phyloP scores from a whole-genome alignment of 352 stramenopile genomes.

The Elongisporangium prolatum region DNA sequence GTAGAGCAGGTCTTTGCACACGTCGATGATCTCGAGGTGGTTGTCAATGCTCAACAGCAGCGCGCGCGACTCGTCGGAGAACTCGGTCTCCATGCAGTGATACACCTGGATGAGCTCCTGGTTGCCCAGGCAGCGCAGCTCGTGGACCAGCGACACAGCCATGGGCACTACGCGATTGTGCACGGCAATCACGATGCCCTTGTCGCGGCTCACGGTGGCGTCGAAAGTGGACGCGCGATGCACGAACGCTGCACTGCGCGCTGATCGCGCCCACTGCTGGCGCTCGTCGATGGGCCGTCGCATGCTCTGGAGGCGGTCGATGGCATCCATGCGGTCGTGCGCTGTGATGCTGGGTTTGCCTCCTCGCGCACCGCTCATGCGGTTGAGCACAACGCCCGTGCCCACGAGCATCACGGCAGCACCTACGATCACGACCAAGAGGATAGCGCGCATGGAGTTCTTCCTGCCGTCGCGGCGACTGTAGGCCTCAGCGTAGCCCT shows the following conservation, averaged over 20 bases:
- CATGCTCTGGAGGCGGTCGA: neutral
- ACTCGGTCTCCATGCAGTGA: conserved; percentile 23
- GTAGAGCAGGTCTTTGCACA: conserved; percentile 22
- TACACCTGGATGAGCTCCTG: conserved; percentile 34
- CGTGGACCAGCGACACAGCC: conserved; percentile 30
- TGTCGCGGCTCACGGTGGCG: conserved; percentile 12
- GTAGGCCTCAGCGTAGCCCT: neutral
- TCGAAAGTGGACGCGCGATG: conserved; percentile 18
- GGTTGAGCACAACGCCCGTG: neutral
- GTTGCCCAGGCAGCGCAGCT: conserved; percentile 30
- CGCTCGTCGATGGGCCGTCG: neutral
- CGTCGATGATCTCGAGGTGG: conserved; percentile 31
- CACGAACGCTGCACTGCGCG: neutral
- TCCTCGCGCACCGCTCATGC: neutral
- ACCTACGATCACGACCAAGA: conserved; percentile 1
- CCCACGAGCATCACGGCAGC: neutral
- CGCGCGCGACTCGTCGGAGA: conserved; percentile 13
- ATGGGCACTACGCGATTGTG: conserved; percentile 25
- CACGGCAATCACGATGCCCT: conserved; percentile 28
- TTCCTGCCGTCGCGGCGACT: neutral
- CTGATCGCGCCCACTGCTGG: neutral
- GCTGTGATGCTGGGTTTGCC: neutral
- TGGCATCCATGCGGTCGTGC: neutral
- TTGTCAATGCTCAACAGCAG: conserved; percentile 16
- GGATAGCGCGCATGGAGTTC: neutral